Percentiles rank a stretch among this genome's conserved stretches.
These are phyloP conservation scores for Penicillium antarcticum DNA, from an alignment of 495 filamentous ascomycete genomes.

Conservation along the genomic window DNA sequence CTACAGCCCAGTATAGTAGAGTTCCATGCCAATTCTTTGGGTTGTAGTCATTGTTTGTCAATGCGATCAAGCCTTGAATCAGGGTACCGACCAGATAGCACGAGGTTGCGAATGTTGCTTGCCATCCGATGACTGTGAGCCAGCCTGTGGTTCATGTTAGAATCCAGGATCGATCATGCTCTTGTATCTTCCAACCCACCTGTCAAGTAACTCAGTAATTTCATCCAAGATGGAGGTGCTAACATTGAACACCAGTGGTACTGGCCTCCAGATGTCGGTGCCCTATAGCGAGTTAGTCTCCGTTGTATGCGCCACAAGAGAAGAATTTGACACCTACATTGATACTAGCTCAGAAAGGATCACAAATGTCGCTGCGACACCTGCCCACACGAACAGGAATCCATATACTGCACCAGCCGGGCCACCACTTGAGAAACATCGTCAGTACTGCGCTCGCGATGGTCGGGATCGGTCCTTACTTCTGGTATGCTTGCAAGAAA, in stretches of 20 bases:
- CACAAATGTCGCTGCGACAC: slow-evolving; percentile 25
- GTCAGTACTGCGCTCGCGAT: slow-evolving; percentile 4
- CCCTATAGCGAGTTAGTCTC: slow-evolving; percentile 20
- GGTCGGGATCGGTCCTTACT: slow-evolving; percentile 15
- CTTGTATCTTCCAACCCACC: slow-evolving; percentile 20
- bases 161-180: neutral
- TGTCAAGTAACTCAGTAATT: slow-evolving; percentile 46
- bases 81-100: slow-evolving; percentile 40
- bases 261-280: slow-evolving; percentile 49
- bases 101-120: slow-evolving; percentile 35
- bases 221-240: slow-evolving; percentile 33
- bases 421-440: slow-evolving; percentile 34
- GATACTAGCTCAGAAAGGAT: slow-evolving; percentile 41
- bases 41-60: slow-evolving; percentile 34
- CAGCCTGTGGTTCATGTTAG: slow-evolving; percentile 28
- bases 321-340: slow-evolving; percentile 22
- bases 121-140: slow-evolving; percentile 46
- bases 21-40: slow-evolving; percentile 40
- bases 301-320: neutral
- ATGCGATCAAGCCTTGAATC: slow-evolving; percentile 38
- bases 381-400: slow-evolving; percentile 47
- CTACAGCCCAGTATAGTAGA: slow-evolving; percentile 40
- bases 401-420: slow-evolving; percentile 51
- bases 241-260: slow-evolving; percentile 54
- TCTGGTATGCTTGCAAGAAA: slow-evolving; percentile 34